Conservation (phyloP, 2,329 filamentous ascomycete genomes). For the Ophiostoma tasmaniense region DNA sequence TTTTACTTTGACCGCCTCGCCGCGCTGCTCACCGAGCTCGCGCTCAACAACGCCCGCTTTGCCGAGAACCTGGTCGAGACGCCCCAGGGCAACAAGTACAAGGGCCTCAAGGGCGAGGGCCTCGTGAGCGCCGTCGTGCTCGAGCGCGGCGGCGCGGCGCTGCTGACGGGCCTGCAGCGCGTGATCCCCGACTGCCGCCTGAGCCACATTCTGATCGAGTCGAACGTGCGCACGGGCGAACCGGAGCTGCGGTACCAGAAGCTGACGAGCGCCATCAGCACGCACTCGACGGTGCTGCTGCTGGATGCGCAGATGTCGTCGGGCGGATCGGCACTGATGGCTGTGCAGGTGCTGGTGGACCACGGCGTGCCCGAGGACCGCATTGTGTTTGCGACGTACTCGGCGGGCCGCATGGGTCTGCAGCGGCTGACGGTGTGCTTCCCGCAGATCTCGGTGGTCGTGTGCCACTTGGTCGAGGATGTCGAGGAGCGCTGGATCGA, state of each 20-base stretch:
- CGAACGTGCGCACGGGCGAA: conserved; percentile 74
- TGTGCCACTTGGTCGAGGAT: conserved; percentile 72
- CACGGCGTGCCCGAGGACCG: conserved; percentile 77
- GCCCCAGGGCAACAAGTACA: conserved; percentile 59
- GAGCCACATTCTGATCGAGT: conserved; percentile 84
- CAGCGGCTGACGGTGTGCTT: conserved; percentile 84
- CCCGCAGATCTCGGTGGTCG: conserved; percentile 76
- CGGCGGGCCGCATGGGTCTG: conserved; percentile 74
- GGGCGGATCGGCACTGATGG: conserved; percentile 81
- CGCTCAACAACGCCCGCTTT: conserved; percentile 70
- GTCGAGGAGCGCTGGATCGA: conserved; percentile 86
- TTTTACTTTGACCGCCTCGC: conserved; percentile 94
- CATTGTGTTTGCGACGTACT: conserved; percentile 90
- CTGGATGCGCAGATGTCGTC: conserved; percentile 92
- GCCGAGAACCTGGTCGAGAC: conserved; percentile 57
- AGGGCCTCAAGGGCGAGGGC: conserved; percentile 61
- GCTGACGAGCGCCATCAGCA: conserved; percentile 62
- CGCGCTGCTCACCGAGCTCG: conserved; percentile 75
- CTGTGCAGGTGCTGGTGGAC: conserved; percentile 89
- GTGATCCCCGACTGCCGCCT: conserved; percentile 90
- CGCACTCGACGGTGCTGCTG: conserved; percentile 67
- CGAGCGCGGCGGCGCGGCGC: conserved; percentile 76
- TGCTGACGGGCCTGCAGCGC: conserved; percentile 79
- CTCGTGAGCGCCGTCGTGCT: conserved; percentile 80
- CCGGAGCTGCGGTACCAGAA: conserved; percentile 88